Evolutionary conservation across 148 eudicot species (phyloP).

Genomic region (Camellia sinensis): DNA sequence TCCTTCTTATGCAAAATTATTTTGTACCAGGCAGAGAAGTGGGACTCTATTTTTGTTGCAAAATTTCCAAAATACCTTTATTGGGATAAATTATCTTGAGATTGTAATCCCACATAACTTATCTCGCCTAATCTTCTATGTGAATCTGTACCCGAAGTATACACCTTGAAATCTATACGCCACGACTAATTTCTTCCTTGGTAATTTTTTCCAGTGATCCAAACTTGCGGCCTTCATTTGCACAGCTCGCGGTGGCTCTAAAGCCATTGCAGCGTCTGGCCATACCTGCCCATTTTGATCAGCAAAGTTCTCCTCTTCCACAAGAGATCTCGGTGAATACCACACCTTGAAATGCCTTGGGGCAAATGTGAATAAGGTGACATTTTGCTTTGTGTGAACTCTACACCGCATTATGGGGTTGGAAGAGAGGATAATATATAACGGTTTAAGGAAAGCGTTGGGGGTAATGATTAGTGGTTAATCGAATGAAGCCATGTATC

Average conservation of each 20-base stretch:
- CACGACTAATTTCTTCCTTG: conserved; percentile 5
- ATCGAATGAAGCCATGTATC: neutral
- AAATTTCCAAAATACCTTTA: no score
- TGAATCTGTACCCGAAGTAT: neutral
- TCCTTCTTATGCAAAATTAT: no score
- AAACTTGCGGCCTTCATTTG: conserved; percentile 87
- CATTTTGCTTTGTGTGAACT: neutral
- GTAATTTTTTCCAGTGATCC: conserved; percentile 61
- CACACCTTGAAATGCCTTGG: conserved; percentile 42
- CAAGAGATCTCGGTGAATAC: conserved; percentile 60
- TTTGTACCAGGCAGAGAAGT: no score
- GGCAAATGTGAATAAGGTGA: conserved; percentile 32
- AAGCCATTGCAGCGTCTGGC: conserved; percentile 75
- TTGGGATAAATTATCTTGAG: no score
- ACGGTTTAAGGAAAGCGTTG: neutral
- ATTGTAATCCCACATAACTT: no score
- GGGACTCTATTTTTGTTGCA: no score
- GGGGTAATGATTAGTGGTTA: neutral
- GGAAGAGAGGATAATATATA: neutral
- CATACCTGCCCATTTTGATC: conserved; percentile 48
- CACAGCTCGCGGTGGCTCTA: conserved; percentile 76
- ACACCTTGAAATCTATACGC: neutral
- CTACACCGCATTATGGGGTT: neutral
- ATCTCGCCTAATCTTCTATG: no score
- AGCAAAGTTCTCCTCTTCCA: conserved; percentile 39